Conservation (phyloP, 352 stramenopile species). For the Blastocystis sp. region DNA sequence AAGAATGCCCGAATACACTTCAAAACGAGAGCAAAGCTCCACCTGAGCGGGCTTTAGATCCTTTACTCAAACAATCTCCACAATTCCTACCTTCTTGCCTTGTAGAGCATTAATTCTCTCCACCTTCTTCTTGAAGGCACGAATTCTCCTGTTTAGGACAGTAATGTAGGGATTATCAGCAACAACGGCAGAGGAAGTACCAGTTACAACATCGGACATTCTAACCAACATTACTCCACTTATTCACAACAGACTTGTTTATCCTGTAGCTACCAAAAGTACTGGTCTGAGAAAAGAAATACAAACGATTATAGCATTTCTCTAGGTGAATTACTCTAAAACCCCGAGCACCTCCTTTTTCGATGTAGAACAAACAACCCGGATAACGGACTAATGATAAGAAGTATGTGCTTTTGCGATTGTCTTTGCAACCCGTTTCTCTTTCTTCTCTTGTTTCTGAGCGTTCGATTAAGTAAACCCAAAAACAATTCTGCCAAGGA, state of each 20-base stretch:
- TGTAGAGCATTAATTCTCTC: slow-evolving; percentile 19
- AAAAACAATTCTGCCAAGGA: not conserved
- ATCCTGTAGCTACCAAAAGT: not conserved
- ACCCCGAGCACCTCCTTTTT: not conserved
- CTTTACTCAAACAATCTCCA: not conserved
- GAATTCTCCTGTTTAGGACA: slow-evolving; percentile 39
- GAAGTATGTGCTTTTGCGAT: slow-evolving; percentile 14
- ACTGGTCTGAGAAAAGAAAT: not conserved
- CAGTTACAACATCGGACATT: slow-evolving; percentile 3
- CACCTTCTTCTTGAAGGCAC: slow-evolving; percentile 50
- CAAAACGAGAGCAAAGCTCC: slow-evolving; percentile 24
- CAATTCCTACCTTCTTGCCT: not conserved
- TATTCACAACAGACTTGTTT: not conserved
- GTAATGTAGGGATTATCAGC: not conserved
- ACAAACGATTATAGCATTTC: not conserved
- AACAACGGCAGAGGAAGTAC: not conserved
- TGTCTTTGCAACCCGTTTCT: slow-evolving; percentile 21
- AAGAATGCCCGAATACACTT: slow-evolving; percentile 20
- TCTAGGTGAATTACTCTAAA: not conserved
- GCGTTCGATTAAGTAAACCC: not conserved
- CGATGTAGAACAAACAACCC: slow-evolving; percentile 36
- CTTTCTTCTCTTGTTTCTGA: slow-evolving; percentile 42
- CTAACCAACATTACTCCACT: not conserved
- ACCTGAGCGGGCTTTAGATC: not conserved
- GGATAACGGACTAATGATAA: not conserved